Conservation (phyloP, 352 stramenopile genomes). For the Phytophthora pisi region DNA sequence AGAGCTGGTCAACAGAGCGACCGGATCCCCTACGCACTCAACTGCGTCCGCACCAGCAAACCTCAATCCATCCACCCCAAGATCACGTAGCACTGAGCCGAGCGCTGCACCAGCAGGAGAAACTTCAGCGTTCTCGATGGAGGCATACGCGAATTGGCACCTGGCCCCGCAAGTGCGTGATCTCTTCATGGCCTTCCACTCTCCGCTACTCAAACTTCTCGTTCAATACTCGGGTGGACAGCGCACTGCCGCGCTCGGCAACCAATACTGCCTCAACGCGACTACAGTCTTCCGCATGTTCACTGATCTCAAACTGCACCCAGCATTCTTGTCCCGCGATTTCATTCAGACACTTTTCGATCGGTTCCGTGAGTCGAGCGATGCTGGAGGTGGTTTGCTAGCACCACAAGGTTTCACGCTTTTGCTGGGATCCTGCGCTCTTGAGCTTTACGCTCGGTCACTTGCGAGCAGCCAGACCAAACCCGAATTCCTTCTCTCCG, state of each 20-base stretch:
- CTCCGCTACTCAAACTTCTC: constrained; percentile 56
- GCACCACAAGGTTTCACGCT: constrained; percentile 53
- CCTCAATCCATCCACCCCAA: constrained; percentile 2
- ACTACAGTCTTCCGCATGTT: constrained; percentile 55
- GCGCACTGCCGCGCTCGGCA: constrained; percentile 37
- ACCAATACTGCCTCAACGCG: constrained; percentile 55
- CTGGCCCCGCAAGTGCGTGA: constrained; percentile 61
- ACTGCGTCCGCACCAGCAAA: constrained; percentile 3
- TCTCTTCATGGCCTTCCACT: constrained; percentile 62
- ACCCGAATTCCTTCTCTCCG: constrained; percentile 47
- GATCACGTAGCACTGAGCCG: neutral
- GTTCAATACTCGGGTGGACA: constrained; percentile 62
- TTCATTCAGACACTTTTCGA: constrained; percentile 57
- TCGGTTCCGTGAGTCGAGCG: constrained; percentile 33
- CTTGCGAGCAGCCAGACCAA: constrained; percentile 26
- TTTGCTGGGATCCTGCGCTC: constrained; percentile 64
- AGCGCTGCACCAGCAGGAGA: constrained; percentile 2
- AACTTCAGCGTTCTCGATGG: constrained; percentile 14
- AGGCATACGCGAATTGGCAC: constrained; percentile 59
- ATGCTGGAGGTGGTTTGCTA: constrained; percentile 37
- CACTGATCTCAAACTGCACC: constrained; percentile 67
- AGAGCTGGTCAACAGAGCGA: constrained; percentile 20
- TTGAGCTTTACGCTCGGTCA: constrained; percentile 56
- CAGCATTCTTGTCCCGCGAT: constrained; percentile 55
- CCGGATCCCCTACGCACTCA: constrained; percentile 19